A percentile compares a stretch with the other conserved stretches of the same genome.
Conservation (phyloP, 2,329 filamentous ascomycete species). For the Aspergillus sojae region DNA sequence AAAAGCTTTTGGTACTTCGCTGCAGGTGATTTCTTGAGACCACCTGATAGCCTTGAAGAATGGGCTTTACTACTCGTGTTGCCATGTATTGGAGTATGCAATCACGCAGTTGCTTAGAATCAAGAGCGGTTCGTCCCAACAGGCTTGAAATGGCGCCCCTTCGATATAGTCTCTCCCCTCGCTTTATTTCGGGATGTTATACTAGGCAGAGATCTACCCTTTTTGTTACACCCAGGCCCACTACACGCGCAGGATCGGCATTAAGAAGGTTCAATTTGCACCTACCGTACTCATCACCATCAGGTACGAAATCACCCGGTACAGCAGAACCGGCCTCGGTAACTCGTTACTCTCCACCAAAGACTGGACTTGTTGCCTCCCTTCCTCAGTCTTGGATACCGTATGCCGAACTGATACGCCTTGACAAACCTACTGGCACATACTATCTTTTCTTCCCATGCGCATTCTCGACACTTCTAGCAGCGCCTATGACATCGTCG, state of each 20-base stretch:
- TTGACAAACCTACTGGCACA: conserved; percentile 55
- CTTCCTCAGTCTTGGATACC: conserved; percentile 56
- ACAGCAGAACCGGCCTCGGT: conserved; percentile 19
- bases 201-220: background rate
- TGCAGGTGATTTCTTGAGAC: background rate
- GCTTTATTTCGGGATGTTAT: background rate
- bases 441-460: conserved; percentile 59
- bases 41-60: background rate
- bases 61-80: background rate
- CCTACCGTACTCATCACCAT: background rate
- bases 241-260: background rate
- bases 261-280: background rate
- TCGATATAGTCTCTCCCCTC: background rate
- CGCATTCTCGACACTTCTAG: conserved; percentile 50
- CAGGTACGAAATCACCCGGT: background rate
- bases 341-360: conserved; percentile 48
- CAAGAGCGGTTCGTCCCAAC: background rate
- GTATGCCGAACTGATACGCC: conserved; percentile 57
- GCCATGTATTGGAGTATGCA: background rate
- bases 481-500: conserved; percentile 41
- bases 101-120: background rate
- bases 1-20: background rate
- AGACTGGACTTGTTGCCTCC: conserved; percentile 48
- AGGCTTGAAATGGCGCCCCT: background rate
- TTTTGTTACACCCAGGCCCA: background rate